Conservation (phyloP, 2,329 filamentous ascomycete species). For the Ascochyta koolunga region DNA sequence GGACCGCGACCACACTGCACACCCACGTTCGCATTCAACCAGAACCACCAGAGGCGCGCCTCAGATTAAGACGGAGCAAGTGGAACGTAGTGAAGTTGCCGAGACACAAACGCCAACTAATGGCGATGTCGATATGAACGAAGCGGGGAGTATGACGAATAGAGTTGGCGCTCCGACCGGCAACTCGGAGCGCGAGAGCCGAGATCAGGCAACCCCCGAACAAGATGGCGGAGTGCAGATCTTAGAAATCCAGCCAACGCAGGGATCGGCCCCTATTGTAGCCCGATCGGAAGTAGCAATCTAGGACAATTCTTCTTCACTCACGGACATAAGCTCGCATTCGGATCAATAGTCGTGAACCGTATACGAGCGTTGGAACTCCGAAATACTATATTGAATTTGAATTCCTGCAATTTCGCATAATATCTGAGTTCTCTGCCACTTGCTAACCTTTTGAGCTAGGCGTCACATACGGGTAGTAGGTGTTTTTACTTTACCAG, state of each 20-base stretch:
- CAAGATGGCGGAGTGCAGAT: neutral
- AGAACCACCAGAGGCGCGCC: constrained; percentile 4
- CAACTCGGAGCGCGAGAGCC: neutral
- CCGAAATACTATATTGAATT: no score
- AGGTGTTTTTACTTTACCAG: no score
- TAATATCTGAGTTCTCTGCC: no score
- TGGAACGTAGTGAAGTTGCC: constrained; percentile 17
- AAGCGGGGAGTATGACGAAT: neutral
- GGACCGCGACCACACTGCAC: constrained; percentile 32
- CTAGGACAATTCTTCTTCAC: neutral
- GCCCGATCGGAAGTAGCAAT: neutral
- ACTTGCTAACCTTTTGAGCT: no score
- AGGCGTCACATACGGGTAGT: no score
- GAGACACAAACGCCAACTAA: constrained; percentile 21
- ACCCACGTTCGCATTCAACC: constrained; percentile 24
- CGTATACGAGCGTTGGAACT: no score
- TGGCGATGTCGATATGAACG: constrained; percentile 34
- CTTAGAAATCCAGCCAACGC: constrained; percentile 1
- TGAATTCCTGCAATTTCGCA: no score
- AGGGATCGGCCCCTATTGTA: neutral
- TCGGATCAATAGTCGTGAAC: no score
- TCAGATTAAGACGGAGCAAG: constrained; percentile 34
- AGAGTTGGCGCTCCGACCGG: neutral
- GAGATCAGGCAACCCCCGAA: neutral
- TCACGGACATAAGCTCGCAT: neutral